Percentiles rank a stretch among this genome's conserved stretches.
These are phyloP conservation scores for Leptodontidium sp. DNA, from an alignment of 2,329 filamentous ascomycete genomes.

Conservation along the genomic window DNA sequence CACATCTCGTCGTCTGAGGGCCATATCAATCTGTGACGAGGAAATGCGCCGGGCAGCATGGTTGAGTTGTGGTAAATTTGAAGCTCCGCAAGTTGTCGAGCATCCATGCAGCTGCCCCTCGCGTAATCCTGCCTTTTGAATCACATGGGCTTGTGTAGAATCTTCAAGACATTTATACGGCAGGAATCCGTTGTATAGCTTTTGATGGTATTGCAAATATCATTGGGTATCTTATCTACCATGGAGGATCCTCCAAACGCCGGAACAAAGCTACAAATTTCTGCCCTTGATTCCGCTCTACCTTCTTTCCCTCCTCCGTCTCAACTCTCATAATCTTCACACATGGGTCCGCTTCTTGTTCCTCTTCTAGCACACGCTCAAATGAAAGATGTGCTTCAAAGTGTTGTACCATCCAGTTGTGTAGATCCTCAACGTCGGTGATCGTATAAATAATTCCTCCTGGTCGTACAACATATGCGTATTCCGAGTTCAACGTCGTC, in stretches of 20 bases:
- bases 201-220: slow-evolving; percentile 11
- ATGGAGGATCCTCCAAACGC: slow-evolving; percentile 67
- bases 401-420: slow-evolving; percentile 91
- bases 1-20: slow-evolving; percentile 77
- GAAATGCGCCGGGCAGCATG: slow-evolving; percentile 44
- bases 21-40: slow-evolving; percentile 58
- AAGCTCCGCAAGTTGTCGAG: slow-evolving; percentile 21
- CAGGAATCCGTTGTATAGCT: neutral
- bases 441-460: slow-evolving; percentile 95
- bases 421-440: slow-evolving; percentile 94
- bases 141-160: slow-evolving; percentile 11
- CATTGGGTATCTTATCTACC: slow-evolving; percentile 54
- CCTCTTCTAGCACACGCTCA: slow-evolving; percentile 74
- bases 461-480: slow-evolving; percentile 84
- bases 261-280: slow-evolving; percentile 93
- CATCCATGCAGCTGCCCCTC: slow-evolving; percentile 25
- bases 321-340: slow-evolving; percentile 79
- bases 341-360: slow-evolving; percentile 73
- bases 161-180: neutral
- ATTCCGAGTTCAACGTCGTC: slow-evolving; percentile 87
- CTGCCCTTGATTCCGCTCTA: slow-evolving; percentile 84
- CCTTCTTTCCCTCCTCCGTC: slow-evolving; percentile 98
- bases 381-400: slow-evolving; percentile 82
- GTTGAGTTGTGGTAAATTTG: slow-evolving; percentile 34
- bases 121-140: slow-evolving; percentile 33